Evolutionary conservation across 225 moss, liverwort and hornwort species (phyloP).

Genomic region (Neckera pumila): DNA sequence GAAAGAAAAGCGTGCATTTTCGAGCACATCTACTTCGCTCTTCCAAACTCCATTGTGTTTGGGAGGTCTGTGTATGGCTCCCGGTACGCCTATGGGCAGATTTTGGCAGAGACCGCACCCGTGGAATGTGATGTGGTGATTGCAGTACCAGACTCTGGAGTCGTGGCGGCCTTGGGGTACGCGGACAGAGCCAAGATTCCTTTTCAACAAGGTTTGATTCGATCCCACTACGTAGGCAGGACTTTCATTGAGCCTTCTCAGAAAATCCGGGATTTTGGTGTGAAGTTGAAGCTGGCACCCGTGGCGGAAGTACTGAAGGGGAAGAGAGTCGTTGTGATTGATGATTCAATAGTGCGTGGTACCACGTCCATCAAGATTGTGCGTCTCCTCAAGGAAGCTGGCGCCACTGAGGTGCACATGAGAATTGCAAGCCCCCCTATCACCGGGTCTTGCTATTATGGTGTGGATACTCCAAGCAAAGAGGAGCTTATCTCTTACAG

Average conservation of each 20-base stretch:
- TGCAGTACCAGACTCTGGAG: conserved; percentile 91
- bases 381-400: conserved; percentile 85
- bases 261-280: conserved; percentile 91
- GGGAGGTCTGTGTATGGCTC: conserved; percentile 86
- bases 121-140: conserved; percentile 93
- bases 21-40: conserved; percentile 90
- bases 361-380: conserved; percentile 96
- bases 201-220: conserved; percentile 85
- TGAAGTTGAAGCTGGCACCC: conserved; percentile 92
- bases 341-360: conserved; percentile 94
- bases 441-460: conserved; percentile 88
- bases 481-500: conserved; percentile 88
- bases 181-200: conserved; percentile 66
- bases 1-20: conserved; percentile 85
- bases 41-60: conserved; percentile 80
- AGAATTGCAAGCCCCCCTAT: conserved; percentile 95
- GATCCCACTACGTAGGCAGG: conserved; percentile 88
- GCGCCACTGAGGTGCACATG: conserved; percentile 92
- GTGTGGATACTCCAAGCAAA: conserved; percentile 89
- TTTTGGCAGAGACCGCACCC: conserved; percentile 72
- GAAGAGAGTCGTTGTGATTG: conserved; percentile 88
- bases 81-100: conserved; percentile 67
- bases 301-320: conserved; percentile 69
- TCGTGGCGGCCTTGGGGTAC: conserved; percentile 88
- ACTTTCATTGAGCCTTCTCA: conserved; percentile 96